Evolutionary conservation across 2,329 filamentous ascomycete genomes (phyloP), one percentile per base, ranked within the genome.

Genomic region (Laburnicola sp.): DNA sequence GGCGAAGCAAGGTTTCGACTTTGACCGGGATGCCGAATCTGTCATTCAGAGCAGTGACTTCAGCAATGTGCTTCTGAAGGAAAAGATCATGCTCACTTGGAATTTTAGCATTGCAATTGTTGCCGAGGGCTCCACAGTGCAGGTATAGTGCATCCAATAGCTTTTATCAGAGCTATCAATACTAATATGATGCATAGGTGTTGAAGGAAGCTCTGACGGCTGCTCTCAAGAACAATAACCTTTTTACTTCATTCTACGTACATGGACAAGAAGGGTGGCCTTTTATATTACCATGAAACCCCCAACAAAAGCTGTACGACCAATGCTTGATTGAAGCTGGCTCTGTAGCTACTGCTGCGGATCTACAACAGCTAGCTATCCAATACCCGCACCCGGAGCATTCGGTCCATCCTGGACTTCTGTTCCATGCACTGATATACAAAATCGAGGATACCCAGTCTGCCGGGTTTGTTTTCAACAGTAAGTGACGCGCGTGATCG

Each of bases 21-120:
- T 45, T 7, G 43, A 45, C 4, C 25, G 26, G 10, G 43, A 45
- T 22, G 43, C 31, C 11, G 43, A 45, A 30, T 37, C 32, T 38
- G 43, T 45, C 21, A 38, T 38, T 9, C 43, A 45, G 26, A 45
- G 11, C n/a, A 45, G 27, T 6, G 43, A 45, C 35, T 45, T 45
- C 26, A 35, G 28, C 3, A 26, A 38, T 45, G 34, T 45, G 7
- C 11, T 45, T n/a, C 32, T 37, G 4, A 26, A 26, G 3, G 32
- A 45, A 4, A 35, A 35, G 8, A 16, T 45, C 23, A 45, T 45
- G 6, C 26, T 37, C 34, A 45, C 34, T 25, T 45, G 43, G 43
- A 45, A 45, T 11, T 45, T 45, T 30, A 34, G 10, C 9, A 45
- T 45, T 30, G 10, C 43, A 27, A 26, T 45, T n/a, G 32, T 35